Evolutionary conservation across 306 rosid genomes (phyloP), one percentile per base, ranked within the genome.

Genomic region (Datisca glomerata): DNA sequence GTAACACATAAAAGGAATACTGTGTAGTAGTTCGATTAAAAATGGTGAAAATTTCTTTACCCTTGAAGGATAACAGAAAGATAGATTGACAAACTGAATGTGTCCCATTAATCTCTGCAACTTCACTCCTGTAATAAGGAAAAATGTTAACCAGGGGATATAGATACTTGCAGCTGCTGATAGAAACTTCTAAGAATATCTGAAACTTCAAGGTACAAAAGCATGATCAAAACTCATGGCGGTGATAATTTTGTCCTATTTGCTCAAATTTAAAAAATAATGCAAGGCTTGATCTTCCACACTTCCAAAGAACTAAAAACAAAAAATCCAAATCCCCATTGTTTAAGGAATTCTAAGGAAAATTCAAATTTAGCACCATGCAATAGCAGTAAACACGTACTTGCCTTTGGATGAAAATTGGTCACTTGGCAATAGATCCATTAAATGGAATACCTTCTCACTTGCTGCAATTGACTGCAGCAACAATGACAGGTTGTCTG

Each of bases 391-490:
- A 31, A 31, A 31, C 36, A 8, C 2, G 36, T 1, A 41, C 76
- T 51, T 63, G 65, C 95, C 95, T 76, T 73, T 69, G 11, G 60
- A 63, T 21, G 59, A 13, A 47, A 85, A 76, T 44, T 80, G 84
- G 51, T 78, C 73, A 41, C 77, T 64, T 2, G 79, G 93, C 63
- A 66, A 53, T 31, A 56, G 72, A 75, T 65, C 67, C 74, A 85
- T 58, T 59, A 80, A 47, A 33, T 66, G 55, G 41, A 85, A 68
- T 61, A 80, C 58, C 37, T 67, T 53, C 59, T 76, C 93, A 59
- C 67, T 66, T 42, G 96, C 96, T 53, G 87, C 93, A 56, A 85
- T 60, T 37, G 96, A 85, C 78, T 77, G 80, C 40, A 85, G 40
- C 55, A 85, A 71, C 35, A 86, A 74, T 53, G 87, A 66, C 56